Evolutionary conservation across 2,329 filamentous ascomycete species (phyloP), one percentile per base, ranked within the genome.

Genomic region (Neonectria magnoliae): DNA sequence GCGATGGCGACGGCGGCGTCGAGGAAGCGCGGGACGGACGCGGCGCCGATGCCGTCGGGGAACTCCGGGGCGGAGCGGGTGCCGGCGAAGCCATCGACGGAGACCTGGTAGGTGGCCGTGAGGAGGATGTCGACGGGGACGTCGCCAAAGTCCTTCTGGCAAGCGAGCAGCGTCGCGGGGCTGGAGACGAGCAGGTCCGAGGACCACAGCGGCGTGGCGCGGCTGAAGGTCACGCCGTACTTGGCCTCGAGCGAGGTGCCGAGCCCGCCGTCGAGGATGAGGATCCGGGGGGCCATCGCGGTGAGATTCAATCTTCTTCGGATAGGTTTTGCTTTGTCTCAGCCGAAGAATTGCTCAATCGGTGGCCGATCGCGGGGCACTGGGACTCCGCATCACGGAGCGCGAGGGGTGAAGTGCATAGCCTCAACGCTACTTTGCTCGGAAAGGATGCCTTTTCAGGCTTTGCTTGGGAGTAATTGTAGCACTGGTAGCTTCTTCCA

Each of bases 81-180:
- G 41, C 78, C 79, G 3, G 76, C 75, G 68, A 91, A 90, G 0
- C 86, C 89, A 11, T 85, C 79, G 8, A 83, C 75, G 0, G 87
- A 90, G 1, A 86, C 80, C 73, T 92, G 90, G 75, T 92, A 92
- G 0, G 90, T 92, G 8, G 89, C 89, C 10, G 88, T 91, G 51
- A 90, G 82, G 20, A 92, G 76, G 29, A 92, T 81, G 72, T 92
- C 88, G 60, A 86, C 85, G 38, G 87, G 88, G 2, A 86, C 84
- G 8, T 73, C 64, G 57, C 79, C 82, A 74, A 91, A 91, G 68
- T 85, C 84, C 57, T 74, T 72, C 72, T 91, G 89, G 73, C 87
- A 89, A 31, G 78, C 77, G 62, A 82, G 76, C 9, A 91, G 82
- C 1, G 83, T 87, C 8, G 79, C 68, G 3, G 81, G 83, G 67